These are phyloP conservation scores for Ambrosia hybrid DNA, from an alignment of 140 eudicot species.

Conservation along the genomic window DNA sequence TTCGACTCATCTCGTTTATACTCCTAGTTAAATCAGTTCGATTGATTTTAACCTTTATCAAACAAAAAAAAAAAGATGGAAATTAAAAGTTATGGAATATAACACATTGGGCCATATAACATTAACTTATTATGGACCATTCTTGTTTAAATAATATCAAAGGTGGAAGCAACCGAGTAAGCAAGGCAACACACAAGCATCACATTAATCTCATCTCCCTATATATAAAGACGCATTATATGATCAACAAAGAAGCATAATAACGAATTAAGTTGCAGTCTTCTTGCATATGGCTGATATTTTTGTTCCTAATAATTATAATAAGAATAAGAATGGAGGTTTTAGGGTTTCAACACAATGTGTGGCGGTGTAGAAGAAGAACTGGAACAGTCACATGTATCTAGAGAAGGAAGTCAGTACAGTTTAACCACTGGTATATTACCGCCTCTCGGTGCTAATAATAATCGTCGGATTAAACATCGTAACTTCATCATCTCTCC, in stretches of 20 bases:
- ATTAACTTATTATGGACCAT: too few species aligned
- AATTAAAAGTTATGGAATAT: too few species aligned
- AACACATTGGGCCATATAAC: too few species aligned
- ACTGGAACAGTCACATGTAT: constrained; percentile 48
- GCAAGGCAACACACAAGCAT: too few species aligned
- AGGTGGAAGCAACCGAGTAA: too few species aligned
- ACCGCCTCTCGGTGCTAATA: constrained; percentile 71
- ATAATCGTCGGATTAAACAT: constrained; percentile 45
- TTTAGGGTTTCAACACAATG: constrained; percentile 49
- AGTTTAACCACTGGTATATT: constrained; percentile 52
- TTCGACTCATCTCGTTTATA: too few species aligned
- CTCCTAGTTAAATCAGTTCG: too few species aligned
- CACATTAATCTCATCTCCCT: background rate
- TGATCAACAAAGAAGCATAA: background rate
- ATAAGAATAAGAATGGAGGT: constrained; percentile 16
- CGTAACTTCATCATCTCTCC: constrained; percentile 55
- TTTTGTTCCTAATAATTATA: background rate
- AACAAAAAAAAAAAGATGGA: too few species aligned
- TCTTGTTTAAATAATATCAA: too few species aligned
- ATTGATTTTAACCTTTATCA: too few species aligned
- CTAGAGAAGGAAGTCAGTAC: constrained; percentile 82
- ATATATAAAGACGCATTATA: background rate
- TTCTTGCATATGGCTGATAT: constrained; percentile 19
- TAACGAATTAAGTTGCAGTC: background rate
- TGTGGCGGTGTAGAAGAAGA: constrained; percentile 49